phyloP scores from a whole-genome alignment of 225 moss, liverwort and hornwort species.

The Climacium dendroides region DNA sequence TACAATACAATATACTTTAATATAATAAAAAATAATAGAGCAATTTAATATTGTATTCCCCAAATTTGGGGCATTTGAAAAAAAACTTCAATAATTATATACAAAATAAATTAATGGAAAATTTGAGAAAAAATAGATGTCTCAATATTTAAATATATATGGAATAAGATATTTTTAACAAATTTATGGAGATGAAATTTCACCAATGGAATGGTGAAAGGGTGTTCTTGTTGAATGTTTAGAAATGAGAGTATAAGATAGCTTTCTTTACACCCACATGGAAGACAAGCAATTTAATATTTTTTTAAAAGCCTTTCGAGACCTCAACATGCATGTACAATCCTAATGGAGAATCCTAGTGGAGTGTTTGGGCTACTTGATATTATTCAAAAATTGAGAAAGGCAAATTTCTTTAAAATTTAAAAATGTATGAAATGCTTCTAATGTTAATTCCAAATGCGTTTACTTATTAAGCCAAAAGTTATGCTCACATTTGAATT shows the following conservation, averaged over 20 bases:
- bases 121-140: background rate
- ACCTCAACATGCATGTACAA: background rate
- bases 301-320: accelerated
- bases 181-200: background rate
- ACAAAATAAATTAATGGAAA: background rate
- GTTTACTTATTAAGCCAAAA: background rate
- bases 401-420: background rate
- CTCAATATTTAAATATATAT: no score
- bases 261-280: background rate
- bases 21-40: no score
- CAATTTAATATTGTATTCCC: accelerated
- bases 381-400: no score
- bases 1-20: background rate
- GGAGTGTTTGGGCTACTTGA: accelerated
- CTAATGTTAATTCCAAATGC: no score
- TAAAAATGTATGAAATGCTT: background rate
- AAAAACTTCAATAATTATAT: background rate
- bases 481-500: background rate
- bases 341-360: no score
- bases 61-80: background rate
- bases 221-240: background rate
- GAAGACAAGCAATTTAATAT: background rate
- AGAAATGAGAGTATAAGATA: background rate
- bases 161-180: background rate
- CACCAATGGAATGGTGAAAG: background rate